Conservation (phyloP, 352 stramenopile species). For the Phytophthora fragariae region DNA sequence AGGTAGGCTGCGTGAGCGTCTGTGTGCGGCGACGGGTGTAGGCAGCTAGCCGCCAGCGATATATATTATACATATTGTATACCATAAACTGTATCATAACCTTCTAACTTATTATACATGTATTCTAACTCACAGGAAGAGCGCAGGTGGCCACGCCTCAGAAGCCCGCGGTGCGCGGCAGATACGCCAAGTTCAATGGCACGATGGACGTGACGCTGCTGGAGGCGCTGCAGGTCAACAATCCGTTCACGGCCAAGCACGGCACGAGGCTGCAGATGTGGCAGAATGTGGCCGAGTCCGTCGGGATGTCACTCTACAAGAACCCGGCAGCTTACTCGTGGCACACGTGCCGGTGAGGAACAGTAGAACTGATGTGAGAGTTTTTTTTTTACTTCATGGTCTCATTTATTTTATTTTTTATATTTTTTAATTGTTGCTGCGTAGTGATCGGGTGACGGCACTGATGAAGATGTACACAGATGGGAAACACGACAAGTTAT, state of each 20-base stretch:
- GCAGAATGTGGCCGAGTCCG: constrained; percentile 70
- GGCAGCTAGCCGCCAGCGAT: background rate
- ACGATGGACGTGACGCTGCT: constrained; percentile 83
- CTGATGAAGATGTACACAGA: constrained; percentile 84
- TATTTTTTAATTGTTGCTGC: constrained; percentile 17
- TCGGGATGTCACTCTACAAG: constrained; percentile 70
- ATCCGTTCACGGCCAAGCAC: constrained; percentile 85
- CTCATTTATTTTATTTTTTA: constrained; percentile 11
- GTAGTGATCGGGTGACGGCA: constrained; percentile 70
- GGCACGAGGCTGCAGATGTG: constrained; percentile 86
- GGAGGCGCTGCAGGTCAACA: constrained; percentile 73
- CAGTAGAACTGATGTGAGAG: background rate
- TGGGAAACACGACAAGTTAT: constrained; percentile 85
- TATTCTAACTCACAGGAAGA: constrained; percentile 9
- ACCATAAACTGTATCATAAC: constrained; percentile 2
- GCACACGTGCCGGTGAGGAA: constrained; percentile 79
- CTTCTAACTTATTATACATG: background rate
- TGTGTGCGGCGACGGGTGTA: constrained; percentile 5
- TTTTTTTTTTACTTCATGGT: constrained; percentile 4
- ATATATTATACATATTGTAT: background rate
- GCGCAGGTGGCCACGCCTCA: constrained; percentile 11
- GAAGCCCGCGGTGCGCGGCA: constrained; percentile 53
- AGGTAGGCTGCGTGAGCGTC: constrained; percentile 34
- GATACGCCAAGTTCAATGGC: constrained; percentile 85
- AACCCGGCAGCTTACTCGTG: constrained; percentile 80